Percentiles rank a stretch among this genome's conserved stretches.
Conservation (phyloP, 306 rosid species). For the Calophaca sinica region DNA sequence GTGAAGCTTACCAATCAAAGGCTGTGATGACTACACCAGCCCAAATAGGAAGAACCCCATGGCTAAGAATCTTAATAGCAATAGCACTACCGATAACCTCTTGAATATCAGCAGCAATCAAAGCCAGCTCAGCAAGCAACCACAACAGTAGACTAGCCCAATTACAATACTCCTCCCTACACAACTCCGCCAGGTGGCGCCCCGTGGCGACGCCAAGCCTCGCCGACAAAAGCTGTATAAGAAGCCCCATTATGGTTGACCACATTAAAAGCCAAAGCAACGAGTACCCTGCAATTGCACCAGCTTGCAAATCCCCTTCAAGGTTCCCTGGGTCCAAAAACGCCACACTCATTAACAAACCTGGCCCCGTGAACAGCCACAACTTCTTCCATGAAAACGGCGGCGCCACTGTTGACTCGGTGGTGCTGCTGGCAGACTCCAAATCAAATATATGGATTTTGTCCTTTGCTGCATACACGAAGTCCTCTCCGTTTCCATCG, state of each 20-base stretch:
- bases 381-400: constrained; percentile 76
- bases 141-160: constrained; percentile 69
- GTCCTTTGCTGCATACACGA: constrained; percentile 48
- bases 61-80: constrained; percentile 75
- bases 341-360: constrained; percentile 79
- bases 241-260: constrained; percentile 71
- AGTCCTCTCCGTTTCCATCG: neutral
- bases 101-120: constrained; percentile 83
- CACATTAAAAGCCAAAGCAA: constrained; percentile 76
- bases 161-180: constrained; percentile 72
- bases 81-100: constrained; percentile 90
- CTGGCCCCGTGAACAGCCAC: constrained; percentile 82
- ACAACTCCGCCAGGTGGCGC: constrained; percentile 76
- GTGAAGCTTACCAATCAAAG: constrained; percentile 58
- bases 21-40: constrained; percentile 81
- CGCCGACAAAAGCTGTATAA: constrained; percentile 73
- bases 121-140: constrained; percentile 71
- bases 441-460: constrained; percentile 55
- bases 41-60: constrained; percentile 77
- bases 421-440: constrained; percentile 18
- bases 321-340: constrained; percentile 80
- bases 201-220: constrained; percentile 77
- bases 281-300: constrained; percentile 75
- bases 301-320: constrained; percentile 76
- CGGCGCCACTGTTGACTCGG: constrained; percentile 42